Conservation (phyloP, 805 yeast genomes). For the Ogataea naganishii region DNA sequence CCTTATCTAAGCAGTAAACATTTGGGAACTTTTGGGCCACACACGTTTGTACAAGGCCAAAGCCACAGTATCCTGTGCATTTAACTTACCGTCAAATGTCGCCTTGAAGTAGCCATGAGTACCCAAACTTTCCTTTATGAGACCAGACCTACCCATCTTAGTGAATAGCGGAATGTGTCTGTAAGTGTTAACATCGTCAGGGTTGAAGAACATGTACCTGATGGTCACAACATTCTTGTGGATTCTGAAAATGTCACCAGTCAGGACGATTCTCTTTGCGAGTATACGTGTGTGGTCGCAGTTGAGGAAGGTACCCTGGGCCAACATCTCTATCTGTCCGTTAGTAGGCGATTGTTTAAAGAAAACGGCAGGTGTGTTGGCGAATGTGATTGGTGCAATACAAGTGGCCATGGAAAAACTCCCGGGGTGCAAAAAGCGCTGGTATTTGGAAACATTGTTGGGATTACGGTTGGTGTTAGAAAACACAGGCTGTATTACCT, state of each 20-base stretch:
- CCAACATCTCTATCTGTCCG: conserved; percentile 58
- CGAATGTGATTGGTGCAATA: conserved; percentile 79
- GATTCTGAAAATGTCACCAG: conserved; percentile 93
- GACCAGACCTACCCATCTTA: conserved; percentile 87
- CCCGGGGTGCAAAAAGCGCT: conserved; percentile 77
- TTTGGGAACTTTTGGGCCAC: conserved; percentile 75
- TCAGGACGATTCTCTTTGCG: conserved; percentile 81
- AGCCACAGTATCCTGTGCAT: conserved; percentile 87
- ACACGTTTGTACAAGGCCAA: conserved; percentile 91
- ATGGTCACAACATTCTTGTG: conserved; percentile 88
- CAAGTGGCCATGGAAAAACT: conserved; percentile 71
- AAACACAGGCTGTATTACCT: conserved; percentile 72
- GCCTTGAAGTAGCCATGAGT: conserved; percentile 98
- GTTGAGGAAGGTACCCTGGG: conserved; percentile 84
- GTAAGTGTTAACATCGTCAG: conserved; percentile 83
- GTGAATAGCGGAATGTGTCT: conserved; percentile 90
- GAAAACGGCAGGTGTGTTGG: conserved; percentile 77
- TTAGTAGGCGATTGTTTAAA: conserved; percentile 47
- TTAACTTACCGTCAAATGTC: conserved; percentile 81
- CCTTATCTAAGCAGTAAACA: too few relatives aligned
- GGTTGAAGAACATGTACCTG: conserved; percentile 94
- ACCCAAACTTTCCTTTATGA: conserved; percentile 91
- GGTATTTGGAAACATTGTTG: conserved; percentile 82
- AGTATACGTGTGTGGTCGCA: conserved; percentile 77
- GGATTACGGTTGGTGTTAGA: conserved; percentile 69